These are phyloP conservation scores for Neofusicoccum umdonicola DNA, from an alignment of 2,329 filamentous ascomycete genomes.

Conservation along the genomic window DNA sequence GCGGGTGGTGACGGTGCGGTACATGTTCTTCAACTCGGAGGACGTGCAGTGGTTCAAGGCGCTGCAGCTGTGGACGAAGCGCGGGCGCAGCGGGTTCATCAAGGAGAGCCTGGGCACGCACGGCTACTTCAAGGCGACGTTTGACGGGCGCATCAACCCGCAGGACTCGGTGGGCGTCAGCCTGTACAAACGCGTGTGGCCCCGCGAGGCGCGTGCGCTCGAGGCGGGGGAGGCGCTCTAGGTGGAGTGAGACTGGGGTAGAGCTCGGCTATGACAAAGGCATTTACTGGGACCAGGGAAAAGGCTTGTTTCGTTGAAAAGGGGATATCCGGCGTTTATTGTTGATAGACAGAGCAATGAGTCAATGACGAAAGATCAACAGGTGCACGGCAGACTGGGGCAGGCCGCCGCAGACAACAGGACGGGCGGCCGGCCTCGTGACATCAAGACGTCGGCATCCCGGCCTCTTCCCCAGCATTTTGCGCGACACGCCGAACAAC, in stretches of 20 bases:
- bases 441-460: constrained; percentile 5
- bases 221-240: constrained; percentile 17
- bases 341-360: constrained; percentile 4
- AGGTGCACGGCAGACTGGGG: neutral
- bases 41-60: constrained; percentile 99
- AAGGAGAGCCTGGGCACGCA: constrained; percentile 95
- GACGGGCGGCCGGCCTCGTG: neutral
- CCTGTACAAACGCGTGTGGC: constrained; percentile 56
- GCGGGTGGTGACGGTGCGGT: constrained; percentile 91
- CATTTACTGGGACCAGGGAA: neutral
- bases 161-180: constrained; percentile 92
- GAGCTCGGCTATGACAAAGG: neutral
- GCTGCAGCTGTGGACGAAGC: constrained; percentile 86
- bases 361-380: neutral
- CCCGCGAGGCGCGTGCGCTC: constrained; percentile 61
- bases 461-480: neutral
- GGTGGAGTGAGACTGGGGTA: neutral
- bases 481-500: too few species aligned
- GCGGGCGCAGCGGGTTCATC: constrained; percentile 84
- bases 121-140: constrained; percentile 99
- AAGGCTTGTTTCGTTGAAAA: neutral
- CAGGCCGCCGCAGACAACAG: too few species aligned
- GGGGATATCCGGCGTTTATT: constrained; percentile 11
- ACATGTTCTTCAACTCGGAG: constrained; percentile 99
- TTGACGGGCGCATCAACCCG: constrained; percentile 93